These are phyloP conservation scores for Paradendryphiella salina DNA, from an alignment of 2,329 filamentous ascomycete genomes.

Conservation along the genomic window DNA sequence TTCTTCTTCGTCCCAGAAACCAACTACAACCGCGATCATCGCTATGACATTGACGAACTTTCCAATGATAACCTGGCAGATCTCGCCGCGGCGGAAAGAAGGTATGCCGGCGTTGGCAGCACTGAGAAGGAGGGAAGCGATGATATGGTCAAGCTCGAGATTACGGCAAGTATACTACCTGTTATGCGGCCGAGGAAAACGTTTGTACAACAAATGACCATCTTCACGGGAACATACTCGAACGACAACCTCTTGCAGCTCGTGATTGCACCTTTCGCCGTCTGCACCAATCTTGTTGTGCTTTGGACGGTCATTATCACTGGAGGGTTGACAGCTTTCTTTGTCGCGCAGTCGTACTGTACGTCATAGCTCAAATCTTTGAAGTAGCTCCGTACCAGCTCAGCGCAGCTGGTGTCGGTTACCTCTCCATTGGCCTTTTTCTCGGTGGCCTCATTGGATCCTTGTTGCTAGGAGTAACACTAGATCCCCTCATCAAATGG, in stretches of 20 bases:
- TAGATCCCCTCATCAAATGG: constrained; percentile 48
- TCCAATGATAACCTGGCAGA: constrained; percentile 34
- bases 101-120: constrained; percentile 17
- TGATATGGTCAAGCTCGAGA: constrained; percentile 29
- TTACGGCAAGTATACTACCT: constrained; percentile 19
- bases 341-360: constrained; percentile 51
- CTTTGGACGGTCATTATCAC: constrained; percentile 56
- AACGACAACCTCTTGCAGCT: constrained; percentile 47
- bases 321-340: constrained; percentile 50
- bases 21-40: constrained; percentile 50
- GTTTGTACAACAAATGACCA: constrained; percentile 40
- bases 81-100: constrained; percentile 29
- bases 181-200: constrained; percentile 41
- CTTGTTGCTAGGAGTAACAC: constrained; percentile 24
- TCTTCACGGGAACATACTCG: constrained; percentile 49
- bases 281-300: constrained; percentile 57
- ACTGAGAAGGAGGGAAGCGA: constrained; percentile 12
- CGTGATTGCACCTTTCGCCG: constrained; percentile 52
- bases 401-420: constrained; percentile 49
- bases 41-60: constrained; percentile 40
- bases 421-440: constrained; percentile 50
- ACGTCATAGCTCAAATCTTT: constrained; percentile 54
- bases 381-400: constrained; percentile 53
- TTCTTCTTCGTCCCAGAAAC: constrained; percentile 58
- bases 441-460: constrained; percentile 44